Base-by-base conservation (phyloP, 805 yeast genomes). In the Suhomyces vadensis region DNA sequence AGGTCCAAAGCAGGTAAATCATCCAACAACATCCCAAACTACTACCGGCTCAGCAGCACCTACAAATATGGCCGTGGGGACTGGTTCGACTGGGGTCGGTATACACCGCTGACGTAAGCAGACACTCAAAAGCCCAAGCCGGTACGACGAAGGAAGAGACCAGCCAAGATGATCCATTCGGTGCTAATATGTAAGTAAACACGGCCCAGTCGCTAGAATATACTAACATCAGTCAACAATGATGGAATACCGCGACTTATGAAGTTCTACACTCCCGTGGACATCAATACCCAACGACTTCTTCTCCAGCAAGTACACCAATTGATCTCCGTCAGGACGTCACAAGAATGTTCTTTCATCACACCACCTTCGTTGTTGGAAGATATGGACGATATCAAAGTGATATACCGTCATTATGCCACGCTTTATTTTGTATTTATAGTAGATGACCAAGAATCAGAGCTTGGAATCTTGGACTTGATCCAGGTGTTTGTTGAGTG, bases 401-500 rank as follows among this genome's bases (percentile, higher is more conserved):
- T 94, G 39, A 92, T 94, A 25, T 94, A 92, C 66, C 76, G 97
- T 48, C 95, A 89, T 58, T 94, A 91, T 58, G 98, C 98, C 9
- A 91, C 98, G 1, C 71, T 94, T n/a, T 92, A 87, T 64, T 94
- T 94, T 69, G 96, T 95, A 22, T 90, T 94, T 59, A 82, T 94
- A 31, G 98, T 92, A 9, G 99, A 94, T 65, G 94, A 87, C 50
- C 97, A 91, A 61, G 99, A 94, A 64, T 82, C 91, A 22, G 98
- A 94, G 64, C 74, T 94, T 31, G 98, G 98, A 1, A 92, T 92
- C 38, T 67, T 94, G 36, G 99, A 94, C 63, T 69, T 94, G 58
- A 92, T 94, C 45, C 99, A 94, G 63, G 97, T 94, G 35, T 92
- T 94, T 73, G 99, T 94, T 3, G 97, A 94, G 63, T 86, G 95